These are phyloP conservation scores for Quercus tomentella DNA, from an alignment of 331 rosid genomes.

Conservation along the genomic window DNA sequence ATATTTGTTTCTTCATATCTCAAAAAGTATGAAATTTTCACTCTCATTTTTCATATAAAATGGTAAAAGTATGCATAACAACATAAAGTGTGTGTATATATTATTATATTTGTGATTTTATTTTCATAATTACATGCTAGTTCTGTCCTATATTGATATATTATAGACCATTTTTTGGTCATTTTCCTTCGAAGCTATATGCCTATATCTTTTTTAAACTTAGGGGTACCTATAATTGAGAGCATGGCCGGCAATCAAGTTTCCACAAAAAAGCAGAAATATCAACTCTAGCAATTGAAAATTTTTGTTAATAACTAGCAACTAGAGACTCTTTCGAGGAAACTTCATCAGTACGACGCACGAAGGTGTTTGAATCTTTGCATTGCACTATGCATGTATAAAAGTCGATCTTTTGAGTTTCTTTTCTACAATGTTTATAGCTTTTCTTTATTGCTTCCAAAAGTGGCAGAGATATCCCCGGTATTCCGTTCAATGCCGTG, in stretches of 20 bases:
- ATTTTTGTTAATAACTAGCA: neutral
- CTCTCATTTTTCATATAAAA: too few species aligned
- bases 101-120: too few species aligned
- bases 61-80: too few species aligned
- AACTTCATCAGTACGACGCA: neutral
- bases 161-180: too few species aligned
- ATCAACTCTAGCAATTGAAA: neutral
- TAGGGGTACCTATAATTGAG: too few species aligned
- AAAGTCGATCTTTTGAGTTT: neutral
- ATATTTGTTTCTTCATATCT: too few species aligned
- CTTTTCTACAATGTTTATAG: conserved; percentile 1
- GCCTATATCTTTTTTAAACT: too few species aligned
- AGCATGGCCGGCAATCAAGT: neutral
- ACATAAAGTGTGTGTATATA: too few species aligned
- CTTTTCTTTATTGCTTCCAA: conserved; percentile 22
- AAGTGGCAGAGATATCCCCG: conserved; percentile 42
- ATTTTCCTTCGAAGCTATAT: too few species aligned
- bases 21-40: too few species aligned
- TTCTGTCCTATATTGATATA: too few species aligned
- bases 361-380: neutral
- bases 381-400: neutral
- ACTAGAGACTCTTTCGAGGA: neutral
- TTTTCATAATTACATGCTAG: too few species aligned
- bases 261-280: neutral
- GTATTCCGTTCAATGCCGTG: conserved; percentile 25